Evolutionary conservation across 352 stramenopile genomes (phyloP).

Genomic region (Pythium diclinum): DNA sequence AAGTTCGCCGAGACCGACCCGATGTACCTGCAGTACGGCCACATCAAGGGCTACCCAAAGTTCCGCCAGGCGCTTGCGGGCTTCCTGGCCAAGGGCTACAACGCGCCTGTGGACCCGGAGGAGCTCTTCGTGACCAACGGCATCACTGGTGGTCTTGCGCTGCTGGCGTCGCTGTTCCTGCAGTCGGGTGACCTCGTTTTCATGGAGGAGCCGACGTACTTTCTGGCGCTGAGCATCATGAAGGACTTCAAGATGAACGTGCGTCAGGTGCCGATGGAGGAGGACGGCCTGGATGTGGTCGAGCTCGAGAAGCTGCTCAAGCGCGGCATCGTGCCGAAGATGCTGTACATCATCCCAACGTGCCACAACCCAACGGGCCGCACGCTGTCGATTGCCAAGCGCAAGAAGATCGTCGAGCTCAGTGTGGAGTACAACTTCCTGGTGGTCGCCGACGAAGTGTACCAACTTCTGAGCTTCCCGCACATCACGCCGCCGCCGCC

Average conservation of each 20-base stretch:
- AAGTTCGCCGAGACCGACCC: constrained; percentile 85
- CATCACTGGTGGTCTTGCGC: constrained; percentile 89
- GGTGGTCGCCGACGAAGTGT: constrained; percentile 93
- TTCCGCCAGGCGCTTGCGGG: constrained; percentile 71
- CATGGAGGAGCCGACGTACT: constrained; percentile 94
- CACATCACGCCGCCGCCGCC: constrained; percentile 75
- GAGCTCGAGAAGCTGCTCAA: constrained; percentile 83
- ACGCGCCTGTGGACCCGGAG: constrained; percentile 71
- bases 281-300: constrained; percentile 81
- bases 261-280: constrained; percentile 88
- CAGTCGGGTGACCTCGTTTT: constrained; percentile 89
- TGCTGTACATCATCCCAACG: constrained; percentile 94
- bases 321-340: constrained; percentile 79
- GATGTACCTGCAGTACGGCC: constrained; percentile 88
- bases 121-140: constrained; percentile 93
- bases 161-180: constrained; percentile 87
- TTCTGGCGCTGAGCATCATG: constrained; percentile 92
- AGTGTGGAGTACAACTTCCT: constrained; percentile 89
- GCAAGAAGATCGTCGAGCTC: constrained; percentile 85
- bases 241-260: constrained; percentile 92
- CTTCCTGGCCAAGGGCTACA: constrained; percentile 81
- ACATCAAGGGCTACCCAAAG: constrained; percentile 87
- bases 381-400: constrained; percentile 83
- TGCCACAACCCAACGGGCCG: constrained; percentile 94
- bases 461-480: constrained; percentile 94